Evolutionary conservation across 768 basidiomycete species (phyloP), one percentile per base, ranked within the genome.

Genomic region (Phaeotremella skinneri): DNA sequence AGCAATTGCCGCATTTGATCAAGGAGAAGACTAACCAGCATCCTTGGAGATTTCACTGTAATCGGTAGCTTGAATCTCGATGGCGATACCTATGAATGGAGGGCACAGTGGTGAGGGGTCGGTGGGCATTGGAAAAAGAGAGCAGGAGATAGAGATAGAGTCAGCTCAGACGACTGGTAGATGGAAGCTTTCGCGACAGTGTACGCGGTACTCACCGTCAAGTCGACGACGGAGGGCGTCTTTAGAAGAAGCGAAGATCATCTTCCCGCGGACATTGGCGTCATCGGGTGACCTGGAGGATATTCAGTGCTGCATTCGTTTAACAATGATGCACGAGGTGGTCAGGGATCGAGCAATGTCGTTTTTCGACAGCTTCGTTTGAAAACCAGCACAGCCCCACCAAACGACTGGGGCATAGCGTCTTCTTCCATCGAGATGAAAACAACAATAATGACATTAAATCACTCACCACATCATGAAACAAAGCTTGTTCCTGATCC

Each of bases 21-120:
- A 37, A 25, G 25, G 13, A 29, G 57, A 16, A 37, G 21, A 71
- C 81, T 60, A 31, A 93, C 93, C 84, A 51, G 76, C 80, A 31
- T 88, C 85, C 68, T 84, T 80, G 25, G 84, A 81, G 64, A 96
- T 82, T 76, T 97, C 91, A 53, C 79, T 80, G 59, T 58, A 79
- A 43, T 91, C 91, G 43, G 88, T 92, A 56, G 84, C 92, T 77
- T 97, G 93, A 55, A 98, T 82, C 76, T 96, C 91, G 48, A 83
- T 74, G 3, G 83, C 81, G 64, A 96, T 82, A 55, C 72, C 69
- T 71, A 58, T 11, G 25, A 5, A 16, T 25, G 39, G 6, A 43
- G 17, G 26, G 17, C 21, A n/a, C 9, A 30, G 9, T 16, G 32
- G 51, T 31, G 14, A 57, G 32, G 39, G 20, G 47, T 23, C 27